Base-by-base conservation (phyloP, 2,329 filamentous ascomycete species). In the Trichoderma guizhouense region DNA sequence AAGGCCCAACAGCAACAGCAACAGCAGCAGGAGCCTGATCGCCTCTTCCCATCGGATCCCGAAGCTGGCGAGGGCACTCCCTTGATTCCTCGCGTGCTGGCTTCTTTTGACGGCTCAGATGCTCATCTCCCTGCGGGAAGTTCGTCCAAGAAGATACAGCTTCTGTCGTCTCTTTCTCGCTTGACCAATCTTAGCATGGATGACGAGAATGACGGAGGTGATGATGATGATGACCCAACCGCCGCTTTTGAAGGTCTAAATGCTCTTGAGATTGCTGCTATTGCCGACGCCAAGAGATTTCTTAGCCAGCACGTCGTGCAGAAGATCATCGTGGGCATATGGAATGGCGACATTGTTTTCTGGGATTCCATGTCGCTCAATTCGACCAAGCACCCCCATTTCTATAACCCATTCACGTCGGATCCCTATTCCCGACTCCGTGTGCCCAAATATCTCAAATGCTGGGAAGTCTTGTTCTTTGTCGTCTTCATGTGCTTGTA, bases 311-410 rank as follows among this genome's bases (percentile, higher is more conserved):
- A 88, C 72, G 88, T 93, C 3, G 92, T 97, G 12, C 94, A 97
- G 79, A 92, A 92, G 77, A 92, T 97, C 75, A 89, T 97, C 73
- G 91, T 92, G 60, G 92, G 92, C 63, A 93, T 97, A 69, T 97
- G 94, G 93, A 90, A 91, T 74, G 94, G 94, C 60, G 91, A 95
- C 75, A 94, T 97, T 73, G 88, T 95, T 47, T 96, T 97, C 79
- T 97, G 93, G 94, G 91, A 94, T 73, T 89, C 86, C 7, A 83
- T 97, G n/a, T 91, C 89, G 9, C 87, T 93, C 9, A 84, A 92
- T 76, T 90, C 93, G 0, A 88, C 86, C 71, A 97, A 97, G 81
- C 89, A 90, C 77, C 91, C 93, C 1, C 90, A 91, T 26, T 89
- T 93, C 74, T 97, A 96, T 82, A 93, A 93, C 78, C 83, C 83